These are phyloP conservation scores for Flaveria brownii DNA, from an alignment of 129 eudicot species.

Conservation along the genomic window DNA sequence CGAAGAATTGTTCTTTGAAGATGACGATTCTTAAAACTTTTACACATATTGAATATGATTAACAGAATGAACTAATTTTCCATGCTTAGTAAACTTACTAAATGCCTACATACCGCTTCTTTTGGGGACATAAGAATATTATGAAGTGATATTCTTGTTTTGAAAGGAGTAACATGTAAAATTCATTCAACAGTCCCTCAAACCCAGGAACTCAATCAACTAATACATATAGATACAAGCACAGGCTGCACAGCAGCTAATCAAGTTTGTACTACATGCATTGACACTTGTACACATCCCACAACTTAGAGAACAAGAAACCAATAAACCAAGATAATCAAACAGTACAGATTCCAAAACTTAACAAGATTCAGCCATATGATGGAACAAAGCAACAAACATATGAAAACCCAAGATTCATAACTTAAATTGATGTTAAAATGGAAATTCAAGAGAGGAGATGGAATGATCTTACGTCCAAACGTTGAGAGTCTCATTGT, in stretches of 20 bases:
- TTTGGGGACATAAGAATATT: conserved; percentile 14
- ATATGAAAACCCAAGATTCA: not conserved
- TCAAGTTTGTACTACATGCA: conserved; percentile 24
- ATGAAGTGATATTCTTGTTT: not conserved
- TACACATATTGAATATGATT: conserved; percentile 6
- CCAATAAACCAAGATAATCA: not conserved
- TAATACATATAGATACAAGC: conserved; percentile 6
- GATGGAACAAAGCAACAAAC: not conserved
- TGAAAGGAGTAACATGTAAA: not conserved
- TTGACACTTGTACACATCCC: conserved; percentile 21
- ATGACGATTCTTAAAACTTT: not conserved
- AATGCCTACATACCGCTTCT: not conserved
- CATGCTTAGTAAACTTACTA: not conserved
- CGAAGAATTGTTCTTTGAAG: not conserved
- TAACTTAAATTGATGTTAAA: not conserved
- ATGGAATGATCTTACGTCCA: conserved; percentile 74
- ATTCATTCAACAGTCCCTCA: not conserved
- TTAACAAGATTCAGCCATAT: not conserved
- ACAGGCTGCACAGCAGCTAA: not conserved
- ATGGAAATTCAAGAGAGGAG: not conserved
- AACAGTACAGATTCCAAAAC: too few relatives aligned
- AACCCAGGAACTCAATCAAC: not conserved
- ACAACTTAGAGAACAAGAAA: not conserved
- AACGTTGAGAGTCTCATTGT: conserved; percentile 93
- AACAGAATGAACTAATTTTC: not conserved